A percentile compares a stretch with the other conserved stretches of the same genome.
These are phyloP conservation scores for Actinomortierella ambigua DNA, from an alignment of 371 early-diverging fungal genomes.

Conservation along the genomic window DNA sequence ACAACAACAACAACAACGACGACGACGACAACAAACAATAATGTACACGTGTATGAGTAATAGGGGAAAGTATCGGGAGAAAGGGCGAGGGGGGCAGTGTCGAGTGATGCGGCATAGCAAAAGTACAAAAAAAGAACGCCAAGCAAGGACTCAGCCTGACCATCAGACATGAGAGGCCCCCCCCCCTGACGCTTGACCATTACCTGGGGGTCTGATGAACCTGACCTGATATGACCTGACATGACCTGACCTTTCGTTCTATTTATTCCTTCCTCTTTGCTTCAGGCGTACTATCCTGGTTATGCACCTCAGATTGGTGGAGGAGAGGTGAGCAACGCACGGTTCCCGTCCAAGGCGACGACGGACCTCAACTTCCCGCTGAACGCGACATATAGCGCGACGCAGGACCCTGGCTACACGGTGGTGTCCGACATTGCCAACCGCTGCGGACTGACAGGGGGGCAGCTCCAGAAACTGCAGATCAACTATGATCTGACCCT, in stretches of 20 bases:
- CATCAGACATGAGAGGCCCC: neutral
- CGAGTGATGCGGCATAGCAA: too few relatives aligned
- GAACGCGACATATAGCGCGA: conserved; percentile 41
- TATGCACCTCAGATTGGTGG: conserved; percentile 53
- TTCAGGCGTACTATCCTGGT: conserved; percentile 59
- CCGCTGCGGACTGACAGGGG: conserved; percentile 52
- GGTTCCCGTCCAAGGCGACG: conserved; percentile 51
- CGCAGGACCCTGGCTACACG: conserved; percentile 28
- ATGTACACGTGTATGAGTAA: too few relatives aligned
- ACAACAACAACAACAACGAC: too few relatives aligned
- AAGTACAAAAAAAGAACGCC: neutral
- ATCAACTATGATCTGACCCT: conserved; percentile 60
- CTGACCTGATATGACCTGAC: too few relatives aligned
- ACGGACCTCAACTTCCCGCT: conserved; percentile 56
- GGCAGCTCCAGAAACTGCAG: conserved; percentile 30
- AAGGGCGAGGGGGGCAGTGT: too few relatives aligned
- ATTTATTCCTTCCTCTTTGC: neutral
- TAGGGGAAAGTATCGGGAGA: too few relatives aligned
- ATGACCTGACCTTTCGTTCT: neutral
- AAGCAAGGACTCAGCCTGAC: too few relatives aligned
- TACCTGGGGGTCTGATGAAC: too few relatives aligned
- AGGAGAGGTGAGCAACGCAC: conserved; percentile 51
- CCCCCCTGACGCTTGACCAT: neutral
- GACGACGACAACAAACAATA: too few relatives aligned
- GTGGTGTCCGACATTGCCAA: conserved; percentile 50